Evolutionary conservation across 2,329 filamentous ascomycete genomes (phyloP).

Genomic region (Blumeriella jaapii): DNA sequence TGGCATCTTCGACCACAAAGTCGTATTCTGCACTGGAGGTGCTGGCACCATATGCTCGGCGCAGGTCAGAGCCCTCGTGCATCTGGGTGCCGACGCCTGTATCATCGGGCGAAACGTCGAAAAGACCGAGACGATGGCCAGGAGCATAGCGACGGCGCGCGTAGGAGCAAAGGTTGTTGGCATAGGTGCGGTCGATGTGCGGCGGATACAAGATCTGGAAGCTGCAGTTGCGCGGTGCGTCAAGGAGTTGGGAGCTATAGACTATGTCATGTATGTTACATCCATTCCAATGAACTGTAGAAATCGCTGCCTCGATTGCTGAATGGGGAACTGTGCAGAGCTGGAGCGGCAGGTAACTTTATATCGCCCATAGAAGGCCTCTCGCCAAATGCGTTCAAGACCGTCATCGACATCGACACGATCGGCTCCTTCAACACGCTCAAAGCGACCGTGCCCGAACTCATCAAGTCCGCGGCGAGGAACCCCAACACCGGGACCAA

Average conservation of each 20-base stretch:
- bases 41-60: conserved; percentile 89
- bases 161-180: conserved; percentile 75
- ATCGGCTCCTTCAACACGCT: conserved; percentile 89
- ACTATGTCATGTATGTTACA: conserved; percentile 73
- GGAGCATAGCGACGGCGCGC: conserved; percentile 70
- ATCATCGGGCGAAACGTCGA: conserved; percentile 84
- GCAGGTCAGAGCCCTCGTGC: conserved; percentile 82
- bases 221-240: conserved; percentile 69
- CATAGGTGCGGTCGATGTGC: conserved; percentile 70
- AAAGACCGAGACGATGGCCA: conserved; percentile 74
- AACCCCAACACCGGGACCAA: conserved; percentile 46
- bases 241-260: conserved; percentile 74
- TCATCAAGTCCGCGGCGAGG: conserved; percentile 60
- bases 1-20: conserved; percentile 78
- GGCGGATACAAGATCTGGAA: conserved; percentile 58
- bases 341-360: conserved; percentile 93
- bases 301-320: neutral
- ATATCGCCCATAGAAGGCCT: conserved; percentile 74
- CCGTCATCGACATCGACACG: conserved; percentile 93
- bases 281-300: neutral
- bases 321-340: conserved; percentile 36
- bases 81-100: conserved; percentile 84
- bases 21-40: conserved; percentile 85
- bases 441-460: conserved; percentile 78
- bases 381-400: conserved; percentile 81